Evolutionary conservation across 768 basidiomycete genomes (phyloP), one percentile per base, ranked within the genome.

Genomic region (Boletus coccyginus): DNA sequence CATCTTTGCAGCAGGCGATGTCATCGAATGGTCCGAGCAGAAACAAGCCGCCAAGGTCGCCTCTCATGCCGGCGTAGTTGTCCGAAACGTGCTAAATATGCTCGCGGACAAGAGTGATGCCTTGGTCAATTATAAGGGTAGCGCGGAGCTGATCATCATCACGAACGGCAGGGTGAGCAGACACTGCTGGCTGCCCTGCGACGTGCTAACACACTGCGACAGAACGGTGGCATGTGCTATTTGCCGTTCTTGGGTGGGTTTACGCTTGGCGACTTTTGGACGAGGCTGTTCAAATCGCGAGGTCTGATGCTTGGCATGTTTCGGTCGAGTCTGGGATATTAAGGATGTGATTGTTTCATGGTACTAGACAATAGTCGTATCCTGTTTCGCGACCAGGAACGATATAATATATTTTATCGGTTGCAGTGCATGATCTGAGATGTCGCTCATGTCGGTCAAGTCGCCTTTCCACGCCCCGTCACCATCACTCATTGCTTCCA

Each of bases 1-100:
- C 55, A 80, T 90, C 14, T 88, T 85, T 54, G 89, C 87, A 0
- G 75, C 71, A 3, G 88, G 88, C 2, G 88, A 90, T 62, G 76
- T 85, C 55, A 79, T 84, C 57, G 82, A 85, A 39, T 83, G 80
- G 75, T 53, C 70, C 1, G 88, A 88, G 67, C 82, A 87, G 68
- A 88, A 87, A 61, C 85, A 81, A 46, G 70, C 70, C 0, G 74
- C 70, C 16, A 87, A 88, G 66, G 73, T 72, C 1, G 24, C 46
- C 2, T 62, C 61, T 7, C 88, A 89, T 57, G 77, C 62, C 27
- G 50, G 17, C 0, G 56, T 87, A 39, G 72, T 83, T 38, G 74
- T 72, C 3, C 69, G 74, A 31, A 89, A 90, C 55, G 66, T 86
- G 16, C 33, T 82, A 0, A 67, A 69, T 32, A 63, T 80, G 50